Base-by-base conservation (phyloP, 2,329 filamentous ascomycete genomes). In the Tolypocladium capitatum region DNA sequence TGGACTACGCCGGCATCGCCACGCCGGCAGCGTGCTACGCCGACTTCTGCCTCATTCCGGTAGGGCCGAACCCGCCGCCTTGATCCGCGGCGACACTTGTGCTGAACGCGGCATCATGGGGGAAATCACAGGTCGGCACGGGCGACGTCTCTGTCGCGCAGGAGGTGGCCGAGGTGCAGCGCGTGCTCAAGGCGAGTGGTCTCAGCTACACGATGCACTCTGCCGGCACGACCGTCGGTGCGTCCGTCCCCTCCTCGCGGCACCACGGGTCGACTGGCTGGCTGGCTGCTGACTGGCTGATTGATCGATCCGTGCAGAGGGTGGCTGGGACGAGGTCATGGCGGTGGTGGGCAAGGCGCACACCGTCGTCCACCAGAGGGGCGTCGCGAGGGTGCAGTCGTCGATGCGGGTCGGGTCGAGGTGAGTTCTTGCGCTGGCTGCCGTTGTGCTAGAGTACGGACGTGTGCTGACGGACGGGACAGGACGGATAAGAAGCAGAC, bases 1-100 rank as follows among this genome's bases (percentile, higher is more conserved):
- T 69, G 63, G 67, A 74, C 54, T 78, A 77, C 63, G 59, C 64
- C 28, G 63, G 62, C 36, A 60, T 81, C 47, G 57, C 74, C 30
- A 91, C 87, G 1, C 90, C 90, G 4, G 70, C 77, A 48, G 70
- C 80, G 49, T 94, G 87, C 67, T 87, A 84, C 47, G 90, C 84
- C 49, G 90, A 96, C 68, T 95, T 96, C 64, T 96, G 90, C 65
- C 73, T 96, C 55, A 84, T 96, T 51, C 90, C 90, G 2, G 83
- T 27, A 27, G 27, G 27, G 24, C 3, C 3, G 24, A 5, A 27
- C 27, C 8, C 4, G 6, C 27, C 8, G 27, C 4, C 27, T 27
- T 27, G 4, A 7, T 7, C 8, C 27, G 8, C 27, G 6, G 27
- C 27, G 27, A 27, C 27, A 7, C 27, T 4, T 27, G 27, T 14